Base-by-base conservation (phyloP, 495 filamentous ascomycete species). In the Annulohypoxylon nitens region DNA sequence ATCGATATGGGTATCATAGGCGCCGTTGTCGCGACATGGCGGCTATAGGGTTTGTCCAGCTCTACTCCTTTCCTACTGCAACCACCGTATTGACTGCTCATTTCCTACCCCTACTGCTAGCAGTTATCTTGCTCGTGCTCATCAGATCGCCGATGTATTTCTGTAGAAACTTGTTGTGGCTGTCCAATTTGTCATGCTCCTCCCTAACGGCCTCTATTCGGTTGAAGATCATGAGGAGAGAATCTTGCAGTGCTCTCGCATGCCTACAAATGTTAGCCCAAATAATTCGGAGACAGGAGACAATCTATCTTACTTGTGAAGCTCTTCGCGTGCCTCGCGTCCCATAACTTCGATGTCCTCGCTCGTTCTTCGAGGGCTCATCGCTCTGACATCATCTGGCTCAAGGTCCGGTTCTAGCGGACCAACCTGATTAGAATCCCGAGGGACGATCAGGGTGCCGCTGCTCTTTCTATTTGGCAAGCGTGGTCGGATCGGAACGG, bases 171-270 rank as follows among this genome's bases (percentile, higher is more conserved):
- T 91, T 93, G 85, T 99, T 99, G 76, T 97, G 92, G 74, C 86
- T 93, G 79, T 98, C 95, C 33, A 99, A 87, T 81, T 97, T 97
- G 81, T 97, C 92, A 77, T 98, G 93, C 78, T 98, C 95, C 64
- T 91, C 90, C 80, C 93, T 92, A 59, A 98, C 95, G n/a, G 90
- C 91, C 75, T 98, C 96, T 77, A 98, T 95, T 39, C 93, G 90
- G 79, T 97, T 93, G 65, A 97, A 93, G 16, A 98, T 88, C 57
- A 91, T 93, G 50, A 95, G 84, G 33, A 99, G 88, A 57, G 93
- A 95, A 55, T 93, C 91, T 80, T 99, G 96, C 57, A 98, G 86
- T 55, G 88, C 88, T 80, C 92, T 91, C 55, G 96, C 94, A 82
- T 97, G 94, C 78, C 95, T 98, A 60, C 5, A 23, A 26, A n/a